Conservation (phyloP, 2,329 filamentous ascomycete genomes). For the Xylogone sp. region DNA sequence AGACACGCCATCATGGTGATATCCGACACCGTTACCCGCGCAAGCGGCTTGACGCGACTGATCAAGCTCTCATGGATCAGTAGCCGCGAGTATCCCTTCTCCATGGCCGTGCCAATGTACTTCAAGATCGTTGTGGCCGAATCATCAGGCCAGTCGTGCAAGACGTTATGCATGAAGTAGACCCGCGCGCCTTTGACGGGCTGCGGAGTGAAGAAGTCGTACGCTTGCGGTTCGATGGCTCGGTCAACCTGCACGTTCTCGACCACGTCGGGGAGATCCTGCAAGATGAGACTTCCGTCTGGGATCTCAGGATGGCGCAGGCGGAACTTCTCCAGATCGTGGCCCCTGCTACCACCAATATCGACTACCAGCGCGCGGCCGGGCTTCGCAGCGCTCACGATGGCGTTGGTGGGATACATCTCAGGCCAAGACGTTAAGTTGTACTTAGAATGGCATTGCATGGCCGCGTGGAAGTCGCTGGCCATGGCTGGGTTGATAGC, state of each 20-base stretch:
- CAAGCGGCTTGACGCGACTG: conserved; percentile 23
- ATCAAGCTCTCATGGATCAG: conserved; percentile 34
- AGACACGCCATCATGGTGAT: conserved; percentile 31
- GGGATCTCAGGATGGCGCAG: conserved; percentile 20
- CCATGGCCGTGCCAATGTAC: conserved; percentile 25
- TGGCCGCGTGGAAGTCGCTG: conserved; percentile 31
- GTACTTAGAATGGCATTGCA: conserved; percentile 35
- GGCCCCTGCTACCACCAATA: conserved; percentile 17
- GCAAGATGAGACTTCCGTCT: conserved; percentile 17
- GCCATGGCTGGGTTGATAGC: conserved; percentile 25
- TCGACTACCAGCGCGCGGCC: conserved; percentile 23
- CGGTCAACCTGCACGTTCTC: conserved; percentile 18
- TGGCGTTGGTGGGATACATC: conserved; percentile 28
- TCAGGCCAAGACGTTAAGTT: conserved; percentile 35
- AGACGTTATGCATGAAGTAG: conserved; percentile 26
- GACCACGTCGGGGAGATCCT: conserved; percentile 28
- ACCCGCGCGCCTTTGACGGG: conserved; percentile 35
- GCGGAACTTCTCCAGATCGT: conserved; percentile 19
- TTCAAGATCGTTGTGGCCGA: conserved; percentile 10
- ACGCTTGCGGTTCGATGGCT: conserved; percentile 25
- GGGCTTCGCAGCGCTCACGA: conserved; percentile 24
- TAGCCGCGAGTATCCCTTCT: conserved; percentile 32
- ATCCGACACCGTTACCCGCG: conserved; percentile 30
- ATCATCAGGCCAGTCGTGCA: conserved; percentile 30
- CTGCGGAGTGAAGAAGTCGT: conserved; percentile 37